Evolutionary conservation across 768 basidiomycete genomes (phyloP), one percentile per base, ranked within the genome.

Genomic region (Panaeolus papilionaceus): DNA sequence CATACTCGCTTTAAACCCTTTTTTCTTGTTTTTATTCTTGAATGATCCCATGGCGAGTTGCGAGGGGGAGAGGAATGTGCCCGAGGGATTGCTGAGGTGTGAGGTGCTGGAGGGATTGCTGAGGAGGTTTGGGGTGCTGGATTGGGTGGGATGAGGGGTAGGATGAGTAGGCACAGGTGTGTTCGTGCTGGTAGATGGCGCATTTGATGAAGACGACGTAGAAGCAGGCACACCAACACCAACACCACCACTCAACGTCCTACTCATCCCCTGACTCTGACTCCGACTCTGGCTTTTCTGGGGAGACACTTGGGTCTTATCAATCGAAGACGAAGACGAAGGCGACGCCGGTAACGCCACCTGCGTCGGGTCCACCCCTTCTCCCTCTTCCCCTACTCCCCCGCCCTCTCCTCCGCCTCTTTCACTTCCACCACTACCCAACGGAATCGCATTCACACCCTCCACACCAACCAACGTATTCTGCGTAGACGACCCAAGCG

Each of bases 21-120:
- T 89, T 54, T 85, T 86, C 76, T 93, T 93, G 76, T 92, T 93
- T 77, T 91, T 92, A 75, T 91, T 93, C 51, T 86, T 82, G 23
- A 92, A 76, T 0, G 86, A 86, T 47, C 85, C 80, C 86, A 88
- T 85, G 76, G 80, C 74, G 54, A 82, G 68, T 51, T 74, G 66
- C 71, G 69, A 66, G 47, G 69, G 23, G 20, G 72, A 69, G 9
- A 73, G 68, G 63, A 69, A 67, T 16, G 67, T 71, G 5, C 33
- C 38, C 11, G 33, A 42, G 49, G 62, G 23, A 51, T 26, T 47
- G 45, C 5, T 33, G 18, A 37, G 7, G 0, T 23, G 38, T n/a
- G n/a, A 23, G 44, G 33, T 18, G 33, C 26, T 2, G 0, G 33
- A 33, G 33, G 33, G 33, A 33, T 33, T 40, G 11, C 11, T 40